Conservation (phyloP, 495 filamentous ascomycete genomes). For the Tetracladium setigerum region DNA sequence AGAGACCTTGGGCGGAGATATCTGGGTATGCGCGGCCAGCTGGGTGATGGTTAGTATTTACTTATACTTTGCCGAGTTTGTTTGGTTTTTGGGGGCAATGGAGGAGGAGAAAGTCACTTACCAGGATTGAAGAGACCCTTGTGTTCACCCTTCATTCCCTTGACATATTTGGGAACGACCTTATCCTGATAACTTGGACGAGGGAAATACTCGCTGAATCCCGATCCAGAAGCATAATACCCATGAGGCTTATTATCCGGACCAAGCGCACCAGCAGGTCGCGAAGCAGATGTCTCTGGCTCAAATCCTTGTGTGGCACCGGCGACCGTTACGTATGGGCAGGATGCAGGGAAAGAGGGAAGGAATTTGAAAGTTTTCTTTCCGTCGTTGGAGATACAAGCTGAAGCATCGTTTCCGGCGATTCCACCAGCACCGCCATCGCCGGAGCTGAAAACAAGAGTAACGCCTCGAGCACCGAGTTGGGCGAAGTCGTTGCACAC, state of each 20-base stretch:
- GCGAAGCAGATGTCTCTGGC: slow-evolving; percentile 48
- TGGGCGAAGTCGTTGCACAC: slow-evolving; percentile 68
- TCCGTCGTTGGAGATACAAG: slow-evolving; percentile 62
- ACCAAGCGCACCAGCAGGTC: slow-evolving; percentile 40
- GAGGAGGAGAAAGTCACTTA: not conserved
- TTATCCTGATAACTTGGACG: slow-evolving; percentile 57
- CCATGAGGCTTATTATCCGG: slow-evolving; percentile 28
- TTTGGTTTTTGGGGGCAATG: slow-evolving; percentile 25
- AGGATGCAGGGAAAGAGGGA: slow-evolving; percentile 66
- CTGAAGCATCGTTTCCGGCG: slow-evolving; percentile 30
- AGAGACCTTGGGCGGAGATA: slow-evolving; percentile 53
- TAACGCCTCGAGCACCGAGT: slow-evolving; percentile 63
- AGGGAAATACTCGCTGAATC: slow-evolving; percentile 62
- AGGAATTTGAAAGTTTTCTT: slow-evolving; percentile 51
- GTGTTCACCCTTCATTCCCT: slow-evolving; percentile 17
- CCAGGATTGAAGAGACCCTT: slow-evolving; percentile 12
- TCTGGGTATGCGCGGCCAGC: slow-evolving; percentile 67
- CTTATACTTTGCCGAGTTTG: slow-evolving; percentile 30
- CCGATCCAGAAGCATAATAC: slow-evolving; percentile 50
- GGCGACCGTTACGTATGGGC: slow-evolving; percentile 72
- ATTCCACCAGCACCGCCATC: slow-evolving; percentile 54
- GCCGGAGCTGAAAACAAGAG: slow-evolving; percentile 65
- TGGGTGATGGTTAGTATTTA: slow-evolving; percentile 33
- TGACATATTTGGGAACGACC: slow-evolving; percentile 49
- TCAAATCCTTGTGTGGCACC: slow-evolving; percentile 55